phyloP scores from a whole-genome alignment of 208 protist species.

The Trypanosoma boissoni region DNA sequence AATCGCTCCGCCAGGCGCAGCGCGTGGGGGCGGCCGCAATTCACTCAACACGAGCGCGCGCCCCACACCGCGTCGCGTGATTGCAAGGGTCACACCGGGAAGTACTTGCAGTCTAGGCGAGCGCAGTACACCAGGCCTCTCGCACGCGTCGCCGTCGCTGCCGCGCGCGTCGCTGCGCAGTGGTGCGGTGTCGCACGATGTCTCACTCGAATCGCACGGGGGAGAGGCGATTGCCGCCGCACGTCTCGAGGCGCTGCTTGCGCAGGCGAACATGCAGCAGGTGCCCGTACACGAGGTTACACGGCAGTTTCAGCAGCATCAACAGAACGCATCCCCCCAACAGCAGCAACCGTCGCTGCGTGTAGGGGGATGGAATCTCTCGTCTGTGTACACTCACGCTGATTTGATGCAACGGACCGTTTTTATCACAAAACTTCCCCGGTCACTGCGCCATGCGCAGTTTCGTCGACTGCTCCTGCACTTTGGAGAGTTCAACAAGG shows the following conservation, averaged over 20 bases:
- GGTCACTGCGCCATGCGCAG: slow-evolving; percentile 48
- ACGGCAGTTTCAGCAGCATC: background rate
- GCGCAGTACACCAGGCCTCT: slow-evolving; percentile 26
- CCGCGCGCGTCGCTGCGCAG: slow-evolving; percentile 3
- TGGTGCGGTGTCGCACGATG: slow-evolving; percentile 9
- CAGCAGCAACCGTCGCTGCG: slow-evolving; percentile 7
- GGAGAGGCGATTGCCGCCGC: background rate
- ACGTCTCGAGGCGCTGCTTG: background rate
- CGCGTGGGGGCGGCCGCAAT: slow-evolving; percentile 6
- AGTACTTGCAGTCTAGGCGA: slow-evolving; percentile 23
- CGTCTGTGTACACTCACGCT: slow-evolving; percentile 24
- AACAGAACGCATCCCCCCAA: background rate
- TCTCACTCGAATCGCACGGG: slow-evolving; percentile 5
- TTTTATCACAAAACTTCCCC: slow-evolving; percentile 83
- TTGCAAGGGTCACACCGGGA: slow-evolving; percentile 42
- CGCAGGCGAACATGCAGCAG: background rate
- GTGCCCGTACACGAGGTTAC: too few relatives aligned
- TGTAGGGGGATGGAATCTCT: background rate
- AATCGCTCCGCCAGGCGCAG: slow-evolving; percentile 17
- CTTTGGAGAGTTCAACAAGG: slow-evolving; percentile 86
- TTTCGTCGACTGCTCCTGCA: slow-evolving; percentile 67
- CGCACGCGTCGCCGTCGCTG: slow-evolving; percentile 5
- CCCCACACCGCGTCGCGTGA: slow-evolving; percentile 68
- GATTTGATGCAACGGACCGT: slow-evolving; percentile 70
- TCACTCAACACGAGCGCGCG: slow-evolving; percentile 70